Conservation (phyloP, 2,329 filamentous ascomycete species). For the Mariannaea sp. region DNA sequence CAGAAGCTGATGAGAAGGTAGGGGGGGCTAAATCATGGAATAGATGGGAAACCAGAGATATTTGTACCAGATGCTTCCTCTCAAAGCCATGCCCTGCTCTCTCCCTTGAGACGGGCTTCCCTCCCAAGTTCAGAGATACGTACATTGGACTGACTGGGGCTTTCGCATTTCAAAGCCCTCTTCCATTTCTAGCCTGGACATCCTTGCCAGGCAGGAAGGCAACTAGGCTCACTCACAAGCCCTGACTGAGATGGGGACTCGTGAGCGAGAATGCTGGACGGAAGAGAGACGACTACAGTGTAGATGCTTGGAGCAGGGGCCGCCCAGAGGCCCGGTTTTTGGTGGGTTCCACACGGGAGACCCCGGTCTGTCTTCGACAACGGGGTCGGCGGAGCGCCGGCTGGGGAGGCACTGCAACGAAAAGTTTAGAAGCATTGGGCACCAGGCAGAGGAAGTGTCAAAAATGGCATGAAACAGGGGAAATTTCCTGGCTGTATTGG, state of each 20-base stretch:
- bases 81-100: background rate
- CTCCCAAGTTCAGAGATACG: background rate
- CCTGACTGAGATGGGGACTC: no score
- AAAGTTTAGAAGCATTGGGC: constrained; percentile 29
- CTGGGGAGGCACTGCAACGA: constrained; percentile 20
- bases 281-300: constrained; percentile 23
- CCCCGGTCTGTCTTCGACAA: constrained; percentile 6
- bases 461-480: background rate
- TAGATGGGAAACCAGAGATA: background rate
- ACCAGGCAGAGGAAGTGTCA: constrained; percentile 19
- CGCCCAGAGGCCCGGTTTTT: constrained; percentile 23
- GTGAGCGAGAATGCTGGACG: no score
- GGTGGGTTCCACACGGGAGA: background rate
- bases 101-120: background rate
- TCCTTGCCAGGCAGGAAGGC: no score
- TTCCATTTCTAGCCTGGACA: no score
- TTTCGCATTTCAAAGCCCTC: no score
- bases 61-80: background rate
- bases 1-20: constrained; percentile 6
- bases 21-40: background rate
- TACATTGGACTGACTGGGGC: background rate
- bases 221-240: no score
- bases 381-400: constrained; percentile 14
- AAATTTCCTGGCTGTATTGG: background rate
- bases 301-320: constrained; percentile 31